A percentile compares a stretch with the other conserved stretches of the same genome.
phyloP scores from a whole-genome alignment of 1,284 basidiomycete species.

The Flammula alnicola region DNA sequence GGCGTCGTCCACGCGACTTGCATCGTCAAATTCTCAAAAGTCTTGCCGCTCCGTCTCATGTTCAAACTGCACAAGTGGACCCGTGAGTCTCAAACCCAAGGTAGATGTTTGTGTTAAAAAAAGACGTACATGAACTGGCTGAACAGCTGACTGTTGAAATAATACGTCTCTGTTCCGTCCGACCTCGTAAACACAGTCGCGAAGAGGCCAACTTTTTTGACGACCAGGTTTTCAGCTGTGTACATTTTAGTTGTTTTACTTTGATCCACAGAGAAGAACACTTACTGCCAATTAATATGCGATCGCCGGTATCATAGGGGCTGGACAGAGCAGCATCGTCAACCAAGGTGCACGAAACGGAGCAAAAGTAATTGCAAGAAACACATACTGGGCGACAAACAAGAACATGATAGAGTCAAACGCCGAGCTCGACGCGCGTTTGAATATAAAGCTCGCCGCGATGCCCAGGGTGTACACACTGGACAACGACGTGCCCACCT shows the following conservation, averaged over 20 bases:
- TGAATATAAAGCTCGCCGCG: slow-evolving; percentile 79
- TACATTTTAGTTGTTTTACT: neutral
- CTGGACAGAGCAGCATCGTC: slow-evolving; percentile 39
- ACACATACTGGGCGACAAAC: slow-evolving; percentile 75
- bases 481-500: slow-evolving; percentile 62
- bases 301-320: slow-evolving; percentile 79
- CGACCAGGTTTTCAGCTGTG: slow-evolving; percentile 67
- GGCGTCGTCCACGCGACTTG: slow-evolving; percentile 78
- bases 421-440: slow-evolving; percentile 66
- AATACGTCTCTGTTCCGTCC: slow-evolving; percentile 78
- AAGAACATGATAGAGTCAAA: slow-evolving; percentile 82
- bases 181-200: slow-evolving; percentile 71
- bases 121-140: slow-evolving; percentile 69
- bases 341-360: slow-evolving; percentile 19
- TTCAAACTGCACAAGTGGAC: slow-evolving; percentile 54
- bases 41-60: slow-evolving; percentile 74
- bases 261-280: slow-evolving; percentile 1
- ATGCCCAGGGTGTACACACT: slow-evolving; percentile 72
- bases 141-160: slow-evolving; percentile 77
- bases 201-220: slow-evolving; percentile 78
- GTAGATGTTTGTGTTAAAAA: neutral
- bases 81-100: too few relatives aligned
- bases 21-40: slow-evolving; percentile 66
- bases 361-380: too few relatives aligned
- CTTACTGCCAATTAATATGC: slow-evolving; percentile 70